Evolutionary conservation across 306 rosid genomes (phyloP).

Genomic region (Malus sieversii): DNA sequence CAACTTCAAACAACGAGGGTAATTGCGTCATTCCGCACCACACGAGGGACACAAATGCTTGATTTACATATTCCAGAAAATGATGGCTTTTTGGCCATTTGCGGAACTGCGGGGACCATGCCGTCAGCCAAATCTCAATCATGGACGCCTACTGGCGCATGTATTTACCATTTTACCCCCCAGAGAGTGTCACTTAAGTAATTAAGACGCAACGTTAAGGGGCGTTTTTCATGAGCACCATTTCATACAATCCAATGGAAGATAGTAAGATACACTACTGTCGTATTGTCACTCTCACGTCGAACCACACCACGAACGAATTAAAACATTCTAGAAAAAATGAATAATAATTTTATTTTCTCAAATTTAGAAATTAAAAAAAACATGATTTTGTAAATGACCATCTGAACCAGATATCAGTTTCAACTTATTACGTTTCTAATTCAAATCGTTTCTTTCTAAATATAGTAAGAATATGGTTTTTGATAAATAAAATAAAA

Average conservation of each 20-base stretch:
- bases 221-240: constrained; percentile 22
- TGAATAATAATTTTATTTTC: neutral
- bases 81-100: constrained; percentile 74
- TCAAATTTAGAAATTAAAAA: neutral
- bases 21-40: constrained; percentile 23
- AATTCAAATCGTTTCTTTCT: too few relatives aligned
- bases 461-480: too few relatives aligned
- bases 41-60: constrained; percentile 21
- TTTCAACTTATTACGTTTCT: neutral
- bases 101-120: constrained; percentile 63
- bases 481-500: too few relatives aligned
- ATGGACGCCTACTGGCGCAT: constrained; percentile 10
- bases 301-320: constrained; percentile 9
- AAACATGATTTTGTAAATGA: neutral
- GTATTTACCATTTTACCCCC: constrained; percentile 25
- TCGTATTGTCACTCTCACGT: constrained; percentile 47
- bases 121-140: constrained; percentile 70
- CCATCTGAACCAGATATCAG: too few relatives aligned
- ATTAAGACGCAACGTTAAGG: constrained; percentile 31
- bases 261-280: constrained; percentile 62
- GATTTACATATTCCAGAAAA: constrained; percentile 61
- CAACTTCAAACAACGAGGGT: neutral
- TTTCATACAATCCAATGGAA: constrained; percentile 93
- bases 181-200: constrained; percentile 27
- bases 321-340: neutral